Evolutionary conservation across 169 alveolate genomes (phyloP), one percentile per base, ranked within the genome.

Genomic region (Plasmodium adleri): DNA sequence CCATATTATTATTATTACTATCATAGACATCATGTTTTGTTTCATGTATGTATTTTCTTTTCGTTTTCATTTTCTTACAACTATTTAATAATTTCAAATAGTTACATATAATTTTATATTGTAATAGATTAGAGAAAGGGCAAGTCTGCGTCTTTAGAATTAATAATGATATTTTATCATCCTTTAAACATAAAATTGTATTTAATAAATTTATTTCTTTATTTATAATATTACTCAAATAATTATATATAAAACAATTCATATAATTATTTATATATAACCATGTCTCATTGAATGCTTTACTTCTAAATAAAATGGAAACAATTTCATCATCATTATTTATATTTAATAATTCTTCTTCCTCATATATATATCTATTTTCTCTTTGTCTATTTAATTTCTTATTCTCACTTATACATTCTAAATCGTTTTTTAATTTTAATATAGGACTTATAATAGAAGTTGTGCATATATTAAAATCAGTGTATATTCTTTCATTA

Each of bases 251-350:
- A 76, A 64, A 76, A 59, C 78, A 76, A 10, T 76, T 76, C 89
- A 76, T 64, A 68, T 47, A 76, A 43, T 45, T 47, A 47, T 76
- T 76, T 28, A 76, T 3, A 22, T 49, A 9, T 22, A 56, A 64
- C 89, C 89, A 76, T 1, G 89, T 76, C 20, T 76, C 89, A 45
- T 76, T 76, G 20, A 76, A 67, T 3, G 89, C 89, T 43, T 76
- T 76, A 71, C 89, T 76, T 24, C 89, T 50, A 17, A 64, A 58
- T 20, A 76, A 39, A 20, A 76, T 47, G 22, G 89, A 76, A 68
- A 50, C 49, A 15, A 66, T 26, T 50, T 76, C 89, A 76, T 76
- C 89, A 13, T 76, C 89, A 66, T 76, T 66, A 22, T 26, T 49
- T 5, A 52, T 24, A 58, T 43, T 13, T 50, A 20, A 45, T 24